A percentile compares a stretch with the other conserved stretches of the same genome.
These are phyloP conservation scores for Pilobolus umbonatus DNA, from an alignment of 192 early-diverging fungal genomes.

Conservation along the genomic window DNA sequence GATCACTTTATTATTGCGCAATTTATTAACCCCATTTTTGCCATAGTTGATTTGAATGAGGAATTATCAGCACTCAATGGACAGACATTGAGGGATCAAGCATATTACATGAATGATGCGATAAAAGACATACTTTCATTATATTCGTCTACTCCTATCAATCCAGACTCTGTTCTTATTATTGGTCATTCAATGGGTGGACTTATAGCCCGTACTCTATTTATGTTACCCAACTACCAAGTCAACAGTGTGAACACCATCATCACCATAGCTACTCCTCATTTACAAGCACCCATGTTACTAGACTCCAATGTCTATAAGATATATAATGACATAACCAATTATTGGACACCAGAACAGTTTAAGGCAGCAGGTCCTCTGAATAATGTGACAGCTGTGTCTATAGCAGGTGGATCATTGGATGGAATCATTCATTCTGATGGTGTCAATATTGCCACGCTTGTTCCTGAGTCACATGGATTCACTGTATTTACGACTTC, in stretches of 20 bases:
- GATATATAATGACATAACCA: conserved; percentile 64
- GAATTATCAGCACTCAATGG: conserved; percentile 87
- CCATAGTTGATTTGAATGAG: conserved; percentile 77
- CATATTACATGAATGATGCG: conserved; percentile 73
- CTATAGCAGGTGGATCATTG: conserved; percentile 85
- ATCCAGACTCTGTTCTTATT: conserved; percentile 65
- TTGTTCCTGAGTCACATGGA: conserved; percentile 62
- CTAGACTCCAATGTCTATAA: conserved; percentile 54
- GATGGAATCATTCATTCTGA: conserved; percentile 85
- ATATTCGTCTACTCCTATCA: conserved; percentile 35
- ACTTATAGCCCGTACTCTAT: conserved; percentile 80
- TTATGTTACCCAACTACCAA: conserved; percentile 65
- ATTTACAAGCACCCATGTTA: conserved; percentile 71
- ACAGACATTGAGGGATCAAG: conserved; percentile 73
- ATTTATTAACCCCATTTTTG: neutral
- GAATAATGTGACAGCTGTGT: conserved; percentile 66
- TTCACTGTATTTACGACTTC: conserved; percentile 75
- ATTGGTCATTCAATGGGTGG: conserved; percentile 96
- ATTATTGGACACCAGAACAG: conserved; percentile 60
- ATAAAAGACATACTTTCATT: conserved; percentile 64
- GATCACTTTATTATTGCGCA: too few species aligned
- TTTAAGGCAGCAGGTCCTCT: conserved; percentile 22
- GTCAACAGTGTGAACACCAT: conserved; percentile 73
- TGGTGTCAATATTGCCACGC: conserved; percentile 55
- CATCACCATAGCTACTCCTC: conserved; percentile 87